phyloP scores from a whole-genome alignment of 2,329 filamentous ascomycete genomes.

The Penicillium sp. region DNA sequence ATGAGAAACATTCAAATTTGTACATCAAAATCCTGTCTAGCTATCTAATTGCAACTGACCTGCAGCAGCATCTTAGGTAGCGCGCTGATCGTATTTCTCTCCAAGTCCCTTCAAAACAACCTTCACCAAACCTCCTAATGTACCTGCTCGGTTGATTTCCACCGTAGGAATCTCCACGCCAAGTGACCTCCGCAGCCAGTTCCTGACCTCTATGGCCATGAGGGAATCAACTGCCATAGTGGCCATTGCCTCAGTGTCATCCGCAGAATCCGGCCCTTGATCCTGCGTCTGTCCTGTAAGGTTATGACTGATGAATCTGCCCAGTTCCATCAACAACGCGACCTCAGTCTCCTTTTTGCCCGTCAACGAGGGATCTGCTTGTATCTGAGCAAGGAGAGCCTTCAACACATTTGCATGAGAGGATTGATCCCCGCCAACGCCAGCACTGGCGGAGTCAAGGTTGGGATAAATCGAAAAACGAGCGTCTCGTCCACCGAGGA shows the following conservation, averaged over 20 bases:
- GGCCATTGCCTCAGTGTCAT: slow-evolving; percentile 20
- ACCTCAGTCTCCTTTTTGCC: background rate
- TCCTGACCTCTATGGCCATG: slow-evolving; percentile 30
- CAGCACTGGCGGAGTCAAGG: background rate
- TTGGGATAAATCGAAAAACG: slow-evolving; percentile 3
- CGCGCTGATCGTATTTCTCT: slow-evolving; percentile 9
- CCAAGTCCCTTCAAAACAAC: slow-evolving; percentile 13
- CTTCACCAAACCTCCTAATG: slow-evolving; percentile 12
- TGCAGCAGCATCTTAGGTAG: background rate
- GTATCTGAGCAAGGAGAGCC: background rate
- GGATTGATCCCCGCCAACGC: background rate
- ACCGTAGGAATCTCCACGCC: slow-evolving; percentile 44
- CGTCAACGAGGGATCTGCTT: background rate
- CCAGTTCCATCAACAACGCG: background rate
- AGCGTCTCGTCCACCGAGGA: background rate
- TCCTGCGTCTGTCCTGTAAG: slow-evolving; percentile 3
- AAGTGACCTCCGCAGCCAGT: slow-evolving; percentile 24
- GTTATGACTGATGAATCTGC: slow-evolving; percentile 3
- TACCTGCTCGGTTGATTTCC: slow-evolving; percentile 49
- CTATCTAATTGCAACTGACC: background rate
- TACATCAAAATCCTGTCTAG: background rate
- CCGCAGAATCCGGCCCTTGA: background rate
- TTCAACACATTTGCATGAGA: background rate
- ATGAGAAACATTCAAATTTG: too few species aligned
- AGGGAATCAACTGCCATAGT: slow-evolving; percentile 27